Evolutionary conservation across 768 basidiomycete species (phyloP), one percentile per base, ranked within the genome.

Genomic region (Lyophyllum atratum): DNA sequence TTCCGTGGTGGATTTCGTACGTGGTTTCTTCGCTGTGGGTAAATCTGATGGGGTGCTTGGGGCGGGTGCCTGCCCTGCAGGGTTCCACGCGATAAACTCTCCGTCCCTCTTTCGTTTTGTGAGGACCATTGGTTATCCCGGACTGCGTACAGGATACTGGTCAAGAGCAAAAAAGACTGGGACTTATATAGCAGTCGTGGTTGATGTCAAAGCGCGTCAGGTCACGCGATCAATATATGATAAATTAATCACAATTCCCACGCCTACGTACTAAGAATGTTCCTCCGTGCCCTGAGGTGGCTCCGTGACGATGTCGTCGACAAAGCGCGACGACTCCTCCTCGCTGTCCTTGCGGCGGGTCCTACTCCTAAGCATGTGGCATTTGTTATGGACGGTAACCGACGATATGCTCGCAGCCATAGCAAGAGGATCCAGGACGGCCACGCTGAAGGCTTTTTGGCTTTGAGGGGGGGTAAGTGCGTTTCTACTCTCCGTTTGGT

Each of bases 381-480:
- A 2, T 95, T 99, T 68, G 87, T 96, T 25, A 95, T 99, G 94
- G 97, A 99, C 67, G 97, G 97, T 3, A 98, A 98, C 70, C 78
- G 97, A 52, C 80, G 97, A 11, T 96, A 92, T 67, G 95, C 97
- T 1, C 79, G 92, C 70, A 73, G 76, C 62, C 74, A 82, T 21
- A 83, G 86, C 15, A 82, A 85, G 45, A 70, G 78, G n/a, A 80
- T 92, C 19, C 76, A 77, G 31, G 78, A 93, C 59, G 96, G 97
- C 2, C 96, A 99, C 70, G 75, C 78, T 5, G 87, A 89, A 44
- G 45, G 15, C 24, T 26, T 28, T 8, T 25, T 7, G 45, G 28
- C 24, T 7, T 73, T 98, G 54, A 78, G 87, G 63, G 75, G 86
- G 74, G n/a, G 97, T 97, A 65, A 60, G 89, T 74, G 40, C 44